These are phyloP conservation scores for Strigomonas galati DNA, from an alignment of 208 protist genomes.

Conservation along the genomic window DNA sequence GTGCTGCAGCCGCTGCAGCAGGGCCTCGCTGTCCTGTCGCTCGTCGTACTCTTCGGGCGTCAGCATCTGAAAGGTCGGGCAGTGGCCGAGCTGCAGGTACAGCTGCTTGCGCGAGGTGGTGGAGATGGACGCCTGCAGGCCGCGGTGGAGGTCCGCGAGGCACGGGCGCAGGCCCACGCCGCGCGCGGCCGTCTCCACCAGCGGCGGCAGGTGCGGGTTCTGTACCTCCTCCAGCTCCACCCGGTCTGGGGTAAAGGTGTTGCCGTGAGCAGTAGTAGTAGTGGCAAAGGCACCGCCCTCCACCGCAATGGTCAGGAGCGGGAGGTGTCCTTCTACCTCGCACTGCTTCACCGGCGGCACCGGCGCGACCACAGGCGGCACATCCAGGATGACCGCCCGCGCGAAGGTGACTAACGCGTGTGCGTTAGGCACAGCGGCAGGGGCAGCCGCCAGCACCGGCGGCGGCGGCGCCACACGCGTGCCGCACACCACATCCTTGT, in stretches of 20 bases:
- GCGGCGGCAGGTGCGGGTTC: constrained; percentile 40
- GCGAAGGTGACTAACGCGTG: constrained; percentile 57
- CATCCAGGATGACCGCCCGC: constrained; percentile 64
- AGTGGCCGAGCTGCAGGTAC: constrained; percentile 58
- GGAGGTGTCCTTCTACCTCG: constrained; percentile 78
- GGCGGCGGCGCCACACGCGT: constrained; percentile 33
- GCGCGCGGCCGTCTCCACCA: neutral
- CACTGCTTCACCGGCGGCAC: constrained; percentile 78
- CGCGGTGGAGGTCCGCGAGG: constrained; percentile 41
- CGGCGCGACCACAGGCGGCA: constrained; percentile 34
- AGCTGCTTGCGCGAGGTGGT: constrained; percentile 46
- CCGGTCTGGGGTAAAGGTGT: constrained; percentile 22
- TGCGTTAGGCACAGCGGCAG: constrained; percentile 26
- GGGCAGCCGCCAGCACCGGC: neutral
- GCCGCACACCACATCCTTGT: constrained; percentile 86
- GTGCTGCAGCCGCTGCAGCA: constrained; percentile 53
- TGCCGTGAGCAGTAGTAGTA: no score
- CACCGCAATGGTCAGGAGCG: constrained; percentile 57
- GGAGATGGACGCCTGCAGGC: constrained; percentile 35
- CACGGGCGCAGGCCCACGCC: constrained; percentile 69
- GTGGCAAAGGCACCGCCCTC: constrained; percentile 45
- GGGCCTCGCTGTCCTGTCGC: constrained; percentile 61
- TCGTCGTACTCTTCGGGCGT: constrained; percentile 78
- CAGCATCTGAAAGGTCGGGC: constrained; percentile 76
- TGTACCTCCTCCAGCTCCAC: constrained; percentile 67